Evolutionary conservation across 2,329 filamentous ascomycete genomes (phyloP).

Genomic region (Claviceps digitariae): DNA sequence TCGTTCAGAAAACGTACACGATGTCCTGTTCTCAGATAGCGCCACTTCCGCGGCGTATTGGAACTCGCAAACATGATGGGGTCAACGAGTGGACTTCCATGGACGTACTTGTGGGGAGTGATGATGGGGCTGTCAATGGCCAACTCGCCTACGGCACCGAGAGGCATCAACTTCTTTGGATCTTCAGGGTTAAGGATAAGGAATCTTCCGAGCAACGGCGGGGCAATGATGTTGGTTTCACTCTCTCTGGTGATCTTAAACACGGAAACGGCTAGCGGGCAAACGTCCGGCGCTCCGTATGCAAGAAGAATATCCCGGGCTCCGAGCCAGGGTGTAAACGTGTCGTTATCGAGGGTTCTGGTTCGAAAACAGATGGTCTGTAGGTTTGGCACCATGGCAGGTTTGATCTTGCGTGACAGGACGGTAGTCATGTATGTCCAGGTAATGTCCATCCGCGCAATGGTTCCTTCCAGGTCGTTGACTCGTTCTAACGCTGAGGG

Average conservation of each 20-base stretch:
- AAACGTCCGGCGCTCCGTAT: slow-evolving; percentile 38
- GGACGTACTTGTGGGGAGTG: slow-evolving; percentile 22
- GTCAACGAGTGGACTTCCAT: slow-evolving; percentile 16
- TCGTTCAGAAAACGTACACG: slow-evolving; percentile 34
- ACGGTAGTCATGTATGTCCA: slow-evolving; percentile 45
- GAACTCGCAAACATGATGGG: slow-evolving; percentile 8
- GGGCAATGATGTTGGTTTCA: slow-evolving; percentile 29
- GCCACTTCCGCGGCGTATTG: slow-evolving; percentile 16
- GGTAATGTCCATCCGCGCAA: slow-evolving; percentile 36
- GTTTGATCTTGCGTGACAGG: slow-evolving; percentile 34
- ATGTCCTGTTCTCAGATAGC: slow-evolving; percentile 37
- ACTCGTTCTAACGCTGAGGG: slow-evolving; percentile 36
- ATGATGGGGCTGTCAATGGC: slow-evolving; percentile 38
- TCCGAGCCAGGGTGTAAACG: slow-evolving; percentile 31
- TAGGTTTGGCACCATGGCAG: slow-evolving; percentile 23
- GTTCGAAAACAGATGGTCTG: slow-evolving; percentile 33
- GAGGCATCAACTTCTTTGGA: slow-evolving; percentile 33
- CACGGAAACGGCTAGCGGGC: slow-evolving; percentile 37
- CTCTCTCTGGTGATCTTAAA: slow-evolving; percentile 25
- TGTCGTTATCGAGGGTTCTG: slow-evolving; percentile 35
- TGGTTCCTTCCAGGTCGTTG: slow-evolving; percentile 34
- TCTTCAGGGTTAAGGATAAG: slow-evolving; percentile 41
- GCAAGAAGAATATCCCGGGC: slow-evolving; percentile 33
- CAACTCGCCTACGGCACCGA: slow-evolving; percentile 44
- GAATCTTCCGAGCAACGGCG: slow-evolving; percentile 34